Evolutionary conservation across 2,329 filamentous ascomycete species (phyloP).

Genomic region (Thelonectria olida): DNA sequence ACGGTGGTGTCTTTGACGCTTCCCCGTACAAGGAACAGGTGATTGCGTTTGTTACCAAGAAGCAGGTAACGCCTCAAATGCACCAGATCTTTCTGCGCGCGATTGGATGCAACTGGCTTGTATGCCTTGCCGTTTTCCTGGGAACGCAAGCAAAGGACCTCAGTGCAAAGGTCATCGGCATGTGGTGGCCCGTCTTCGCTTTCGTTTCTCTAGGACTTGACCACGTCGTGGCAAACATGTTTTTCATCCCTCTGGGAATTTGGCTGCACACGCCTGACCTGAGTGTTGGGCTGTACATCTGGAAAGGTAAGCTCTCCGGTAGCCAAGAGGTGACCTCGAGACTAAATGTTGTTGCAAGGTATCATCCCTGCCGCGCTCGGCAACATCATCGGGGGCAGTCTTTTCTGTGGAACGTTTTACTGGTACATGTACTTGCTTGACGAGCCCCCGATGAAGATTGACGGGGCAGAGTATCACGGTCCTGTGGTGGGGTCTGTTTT

Average conservation of each 20-base stretch:
- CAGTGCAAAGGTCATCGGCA: conserved; percentile 61
- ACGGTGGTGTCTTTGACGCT: conserved; percentile 54
- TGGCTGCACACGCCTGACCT: conserved; percentile 56
- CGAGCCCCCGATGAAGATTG: too few relatives aligned
- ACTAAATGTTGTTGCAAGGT: too few relatives aligned
- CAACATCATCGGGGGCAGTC: conserved; percentile 61
- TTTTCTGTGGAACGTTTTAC: conserved; percentile 58
- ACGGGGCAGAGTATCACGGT: too few relatives aligned
- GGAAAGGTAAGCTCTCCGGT: conserved; percentile 52
- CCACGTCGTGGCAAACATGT: conserved; percentile 68
- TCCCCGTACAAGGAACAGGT: conserved; percentile 55
- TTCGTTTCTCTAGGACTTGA: conserved; percentile 64
- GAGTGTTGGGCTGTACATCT: conserved; percentile 61
- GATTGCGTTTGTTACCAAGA: conserved; percentile 56
- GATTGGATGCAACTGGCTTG: conserved; percentile 67
- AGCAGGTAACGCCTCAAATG: conserved; percentile 58
- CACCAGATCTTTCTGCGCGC: conserved; percentile 63
- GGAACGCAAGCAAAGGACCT: conserved; percentile 59
- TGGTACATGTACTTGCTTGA: conserved; percentile 39
- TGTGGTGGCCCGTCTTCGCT: conserved; percentile 65
- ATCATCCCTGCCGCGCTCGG: conserved; percentile 62
- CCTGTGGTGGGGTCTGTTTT: too few relatives aligned
- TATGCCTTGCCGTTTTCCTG: conserved; percentile 62
- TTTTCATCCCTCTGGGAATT: conserved; percentile 61
- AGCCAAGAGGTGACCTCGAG: neutral